Conservation (phyloP, 306 rosid genomes). For the Cucurbita argyrosperma region DNA sequence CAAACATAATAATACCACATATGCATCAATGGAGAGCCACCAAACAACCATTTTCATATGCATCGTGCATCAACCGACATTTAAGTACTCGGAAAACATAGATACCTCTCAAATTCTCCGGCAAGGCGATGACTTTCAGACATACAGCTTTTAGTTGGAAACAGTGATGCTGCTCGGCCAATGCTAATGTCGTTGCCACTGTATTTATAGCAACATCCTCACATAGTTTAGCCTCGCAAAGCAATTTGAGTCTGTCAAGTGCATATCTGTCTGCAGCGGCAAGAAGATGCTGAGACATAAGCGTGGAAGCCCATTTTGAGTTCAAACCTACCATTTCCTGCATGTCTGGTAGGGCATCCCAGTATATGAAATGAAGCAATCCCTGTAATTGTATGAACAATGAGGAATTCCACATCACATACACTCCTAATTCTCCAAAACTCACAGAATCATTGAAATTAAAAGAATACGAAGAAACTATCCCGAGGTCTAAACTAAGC, state of each 20-base stretch:
- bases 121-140: constrained; percentile 5
- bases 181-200: constrained; percentile 3
- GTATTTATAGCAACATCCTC: constrained; percentile 8
- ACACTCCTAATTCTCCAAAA: background rate
- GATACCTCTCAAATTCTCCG: constrained; percentile 6
- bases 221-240: constrained; percentile 8
- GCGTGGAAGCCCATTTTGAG: constrained; percentile 7
- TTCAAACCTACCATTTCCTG: background rate
- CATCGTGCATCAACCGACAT: too few relatives aligned
- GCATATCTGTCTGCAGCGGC: constrained; percentile 8
- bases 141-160: constrained; percentile 6
- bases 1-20: background rate
- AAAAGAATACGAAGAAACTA: background rate
- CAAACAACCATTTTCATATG: background rate
- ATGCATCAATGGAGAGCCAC: too few relatives aligned
- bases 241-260: constrained; percentile 6
- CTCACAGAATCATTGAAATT: background rate
- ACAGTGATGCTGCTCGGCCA: constrained; percentile 9
- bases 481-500: background rate
- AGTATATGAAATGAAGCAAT: constrained; percentile 7
- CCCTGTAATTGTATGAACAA: background rate
- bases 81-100: background rate
- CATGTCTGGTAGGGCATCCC: constrained; percentile 4
- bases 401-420: background rate
- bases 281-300: constrained; percentile 11